Evolutionary conservation across 306 rosid genomes (phyloP).

Genomic region (Vigna nakashimae): DNA sequence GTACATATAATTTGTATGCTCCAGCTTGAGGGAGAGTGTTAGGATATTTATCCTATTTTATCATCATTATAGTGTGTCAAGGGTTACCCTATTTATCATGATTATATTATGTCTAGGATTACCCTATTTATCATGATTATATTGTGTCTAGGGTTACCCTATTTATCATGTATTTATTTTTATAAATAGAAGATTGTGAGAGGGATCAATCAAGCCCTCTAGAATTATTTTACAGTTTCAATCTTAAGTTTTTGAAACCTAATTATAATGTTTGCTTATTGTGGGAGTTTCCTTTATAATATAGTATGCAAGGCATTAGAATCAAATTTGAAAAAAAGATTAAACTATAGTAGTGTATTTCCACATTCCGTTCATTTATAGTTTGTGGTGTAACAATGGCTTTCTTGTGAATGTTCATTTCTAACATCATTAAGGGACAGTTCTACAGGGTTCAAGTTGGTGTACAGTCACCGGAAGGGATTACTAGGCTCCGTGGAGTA

Average conservation of each 20-base stretch:
- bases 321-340: slow-evolving; percentile 13
- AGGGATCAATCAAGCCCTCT: too few relatives aligned
- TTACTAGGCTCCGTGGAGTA: slow-evolving; percentile 69
- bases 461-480: slow-evolving; percentile 88
- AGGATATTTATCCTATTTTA: too few relatives aligned
- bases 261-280: slow-evolving; percentile 20
- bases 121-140: too few relatives aligned
- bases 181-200: too few relatives aligned
- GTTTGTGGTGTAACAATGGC: slow-evolving; percentile 32
- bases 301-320: neutral
- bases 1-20: too few relatives aligned
- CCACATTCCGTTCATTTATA: slow-evolving; percentile 21
- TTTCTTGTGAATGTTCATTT: slow-evolving; percentile 45
- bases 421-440: slow-evolving; percentile 85
- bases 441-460: slow-evolving; percentile 99
- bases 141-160: too few relatives aligned
- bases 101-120: too few relatives aligned
- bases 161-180: too few relatives aligned
- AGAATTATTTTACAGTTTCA: too few relatives aligned
- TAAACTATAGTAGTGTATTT: neutral
- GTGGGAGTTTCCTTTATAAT: slow-evolving; percentile 19
- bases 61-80: too few relatives aligned
- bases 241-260: neutral
- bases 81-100: too few relatives aligned
- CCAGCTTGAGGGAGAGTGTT: too few relatives aligned